Evolutionary conservation across 2,329 filamentous ascomycete species (phyloP).

Genomic region (Pseudocercospora pini-densiflorae): DNA sequence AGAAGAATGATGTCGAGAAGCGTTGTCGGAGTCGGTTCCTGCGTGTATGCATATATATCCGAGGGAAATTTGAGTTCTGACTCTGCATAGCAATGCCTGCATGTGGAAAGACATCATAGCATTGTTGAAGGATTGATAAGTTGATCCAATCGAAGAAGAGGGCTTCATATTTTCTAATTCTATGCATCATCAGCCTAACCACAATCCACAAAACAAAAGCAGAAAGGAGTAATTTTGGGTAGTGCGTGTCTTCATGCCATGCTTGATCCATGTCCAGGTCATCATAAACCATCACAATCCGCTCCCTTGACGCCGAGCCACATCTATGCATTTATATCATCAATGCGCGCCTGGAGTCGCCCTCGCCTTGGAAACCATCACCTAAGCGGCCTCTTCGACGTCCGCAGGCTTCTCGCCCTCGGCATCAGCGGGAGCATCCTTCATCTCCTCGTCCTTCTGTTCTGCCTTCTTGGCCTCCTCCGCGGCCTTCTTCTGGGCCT

Average conservation of each 20-base stretch:
- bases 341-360: constrained; percentile 21
- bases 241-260: constrained; percentile 12
- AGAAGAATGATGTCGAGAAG: too few relatives aligned
- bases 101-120: too few relatives aligned
- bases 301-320: constrained; percentile 17
- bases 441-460: constrained; percentile 60
- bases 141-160: too few relatives aligned
- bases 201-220: neutral
- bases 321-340: constrained; percentile 20
- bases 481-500: constrained; percentile 62
- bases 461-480: constrained; percentile 49
- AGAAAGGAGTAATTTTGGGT: neutral
- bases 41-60: too few relatives aligned
- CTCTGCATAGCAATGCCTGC: too few relatives aligned
- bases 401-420: constrained; percentile 34
- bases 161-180: constrained; percentile 1
- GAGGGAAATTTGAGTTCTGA: too few relatives aligned
- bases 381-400: constrained; percentile 34
- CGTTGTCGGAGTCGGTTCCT: too few relatives aligned
- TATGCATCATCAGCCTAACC: constrained; percentile 9
- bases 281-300: constrained; percentile 24
- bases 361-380: neutral
- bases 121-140: too few relatives aligned
- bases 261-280: constrained; percentile 10
- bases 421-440: constrained; percentile 55